These are phyloP conservation scores for Isatis tinctoria DNA, from an alignment of 345 rosid species.

Conservation along the genomic window DNA sequence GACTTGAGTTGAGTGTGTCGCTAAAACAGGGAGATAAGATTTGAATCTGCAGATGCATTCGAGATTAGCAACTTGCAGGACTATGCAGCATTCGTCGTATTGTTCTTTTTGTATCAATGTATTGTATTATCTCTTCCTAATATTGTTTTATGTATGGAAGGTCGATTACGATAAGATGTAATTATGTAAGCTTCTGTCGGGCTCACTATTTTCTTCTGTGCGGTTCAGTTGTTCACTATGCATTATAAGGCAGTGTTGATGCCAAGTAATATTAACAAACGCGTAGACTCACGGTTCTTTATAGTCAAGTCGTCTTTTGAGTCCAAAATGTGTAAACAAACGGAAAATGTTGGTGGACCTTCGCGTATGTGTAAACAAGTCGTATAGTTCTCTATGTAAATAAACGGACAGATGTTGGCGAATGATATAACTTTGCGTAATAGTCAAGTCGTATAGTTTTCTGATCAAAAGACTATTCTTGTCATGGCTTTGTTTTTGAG, in stretches of 20 bases:
- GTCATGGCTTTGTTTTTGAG: slow-evolving; percentile 44
- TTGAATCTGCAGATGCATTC: slow-evolving; percentile 47
- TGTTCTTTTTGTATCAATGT: too few species aligned
- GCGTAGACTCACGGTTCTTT: not conserved
- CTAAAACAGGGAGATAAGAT: slow-evolving; percentile 37
- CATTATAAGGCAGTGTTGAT: not conserved
- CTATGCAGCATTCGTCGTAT: slow-evolving; percentile 38
- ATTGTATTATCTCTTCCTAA: too few species aligned
- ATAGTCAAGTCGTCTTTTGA: not conserved
- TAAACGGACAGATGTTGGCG: not conserved
- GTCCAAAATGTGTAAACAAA: not conserved
- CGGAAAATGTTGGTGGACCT: slow-evolving; percentile 6
- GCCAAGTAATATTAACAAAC: not conserved
- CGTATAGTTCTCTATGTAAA: not conserved
- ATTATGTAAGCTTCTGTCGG: not conserved
- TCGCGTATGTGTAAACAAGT: not conserved
- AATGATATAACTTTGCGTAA: not conserved
- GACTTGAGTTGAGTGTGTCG: slow-evolving; percentile 20
- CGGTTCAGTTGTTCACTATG: not conserved
- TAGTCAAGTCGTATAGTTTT: not conserved
- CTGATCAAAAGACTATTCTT: not conserved
- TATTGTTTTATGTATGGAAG: too few species aligned
- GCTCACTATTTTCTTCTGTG: not conserved
- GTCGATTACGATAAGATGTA: not conserved
- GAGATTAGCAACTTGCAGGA: slow-evolving; percentile 34